These are phyloP conservation scores for Rhexocercosporidium sp. DNA, from an alignment of 2,329 filamentous ascomycete genomes.

Conservation along the genomic window DNA sequence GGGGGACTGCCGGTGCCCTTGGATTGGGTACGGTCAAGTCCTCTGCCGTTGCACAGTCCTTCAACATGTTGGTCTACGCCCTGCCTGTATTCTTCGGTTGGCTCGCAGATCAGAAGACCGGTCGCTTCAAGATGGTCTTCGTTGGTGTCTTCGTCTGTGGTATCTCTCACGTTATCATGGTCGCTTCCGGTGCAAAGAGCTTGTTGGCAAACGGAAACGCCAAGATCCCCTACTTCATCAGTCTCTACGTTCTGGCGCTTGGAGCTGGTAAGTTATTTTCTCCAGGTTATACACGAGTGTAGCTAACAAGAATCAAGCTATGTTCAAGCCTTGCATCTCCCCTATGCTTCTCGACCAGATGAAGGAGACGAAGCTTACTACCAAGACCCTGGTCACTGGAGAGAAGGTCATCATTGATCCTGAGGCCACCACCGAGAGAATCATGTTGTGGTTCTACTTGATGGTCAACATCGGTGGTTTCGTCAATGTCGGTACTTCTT, in stretches of 20 bases:
- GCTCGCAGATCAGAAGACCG: slow-evolving; percentile 67
- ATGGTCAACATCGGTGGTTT: slow-evolving; percentile 70
- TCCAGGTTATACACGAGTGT: slow-evolving; percentile 58
- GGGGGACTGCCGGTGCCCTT: slow-evolving; percentile 57
- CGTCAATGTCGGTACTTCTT: slow-evolving; percentile 50
- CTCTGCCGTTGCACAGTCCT: slow-evolving; percentile 58
- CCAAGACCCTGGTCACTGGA: slow-evolving; percentile 54
- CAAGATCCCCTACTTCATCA: slow-evolving; percentile 52
- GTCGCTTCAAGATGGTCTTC: slow-evolving; percentile 68
- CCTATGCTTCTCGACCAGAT: slow-evolving; percentile 66
- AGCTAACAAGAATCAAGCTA: slow-evolving; percentile 65
- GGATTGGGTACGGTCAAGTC: slow-evolving; percentile 60
- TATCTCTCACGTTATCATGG: slow-evolving; percentile 65
- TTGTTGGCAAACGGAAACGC: slow-evolving; percentile 64
- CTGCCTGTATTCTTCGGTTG: slow-evolving; percentile 56
- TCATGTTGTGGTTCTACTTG: slow-evolving; percentile 62
- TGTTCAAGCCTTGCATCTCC: slow-evolving; percentile 75
- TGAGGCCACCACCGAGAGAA: slow-evolving; percentile 58
- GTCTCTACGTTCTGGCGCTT: slow-evolving; percentile 37
- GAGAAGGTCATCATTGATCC: slow-evolving; percentile 67
- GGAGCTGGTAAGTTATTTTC: slow-evolving; percentile 44
- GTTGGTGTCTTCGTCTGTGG: slow-evolving; percentile 56
- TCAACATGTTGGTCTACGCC: slow-evolving; percentile 55
- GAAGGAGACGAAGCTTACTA: slow-evolving; percentile 47
- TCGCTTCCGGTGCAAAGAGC: slow-evolving; percentile 66